Conservation (phyloP, 2,329 filamentous ascomycete species). For the Fusarium keratoplasticum region DNA sequence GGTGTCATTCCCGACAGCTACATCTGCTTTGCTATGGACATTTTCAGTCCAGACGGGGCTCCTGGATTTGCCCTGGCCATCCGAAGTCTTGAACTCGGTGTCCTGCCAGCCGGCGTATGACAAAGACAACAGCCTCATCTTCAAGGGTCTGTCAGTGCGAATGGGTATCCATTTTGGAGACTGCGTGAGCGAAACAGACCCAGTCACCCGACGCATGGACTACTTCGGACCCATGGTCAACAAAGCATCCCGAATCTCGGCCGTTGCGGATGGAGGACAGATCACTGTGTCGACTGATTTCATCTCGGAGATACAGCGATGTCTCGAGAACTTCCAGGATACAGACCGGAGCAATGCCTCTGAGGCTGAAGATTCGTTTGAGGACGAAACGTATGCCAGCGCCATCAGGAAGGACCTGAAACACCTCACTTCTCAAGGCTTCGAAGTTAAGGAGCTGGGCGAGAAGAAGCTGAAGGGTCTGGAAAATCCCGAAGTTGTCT, state of each 20-base stretch:
- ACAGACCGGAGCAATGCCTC: constrained; percentile 77
- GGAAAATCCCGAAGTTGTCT: constrained; percentile 96
- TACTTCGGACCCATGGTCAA: constrained; percentile 99
- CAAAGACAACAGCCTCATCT: constrained; percentile 88
- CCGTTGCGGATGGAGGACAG: constrained; percentile 94
- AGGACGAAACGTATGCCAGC: constrained; percentile 79
- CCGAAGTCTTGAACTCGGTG: constrained; percentile 88
- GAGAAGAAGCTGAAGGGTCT: constrained; percentile 96
- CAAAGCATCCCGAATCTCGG: constrained; percentile 91
- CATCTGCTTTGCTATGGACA: constrained; percentile 93
- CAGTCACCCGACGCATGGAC: constrained; percentile 97
- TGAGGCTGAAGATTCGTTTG: constrained; percentile 75
- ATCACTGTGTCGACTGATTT: constrained; percentile 98
- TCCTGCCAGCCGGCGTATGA: constrained; percentile 87
- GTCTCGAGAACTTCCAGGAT: constrained; percentile 89
- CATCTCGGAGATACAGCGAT: constrained; percentile 93
- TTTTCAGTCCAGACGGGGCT: constrained; percentile 93
- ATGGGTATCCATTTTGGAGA: constrained; percentile 98
- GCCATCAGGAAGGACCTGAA: constrained; percentile 89
- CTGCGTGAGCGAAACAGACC: constrained; percentile 94
- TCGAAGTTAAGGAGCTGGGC: constrained; percentile 96
- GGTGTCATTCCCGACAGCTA: constrained; percentile 97
- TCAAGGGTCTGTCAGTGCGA: constrained; percentile 91
- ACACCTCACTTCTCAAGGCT: constrained; percentile 89
- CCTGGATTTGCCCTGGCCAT: constrained; percentile 91